A percentile compares a stretch with the other conserved stretches of the same genome.
phyloP scores from a whole-genome alignment of 1,139 yeast genomes.

The Sugiyamaella grinbergsii region DNA sequence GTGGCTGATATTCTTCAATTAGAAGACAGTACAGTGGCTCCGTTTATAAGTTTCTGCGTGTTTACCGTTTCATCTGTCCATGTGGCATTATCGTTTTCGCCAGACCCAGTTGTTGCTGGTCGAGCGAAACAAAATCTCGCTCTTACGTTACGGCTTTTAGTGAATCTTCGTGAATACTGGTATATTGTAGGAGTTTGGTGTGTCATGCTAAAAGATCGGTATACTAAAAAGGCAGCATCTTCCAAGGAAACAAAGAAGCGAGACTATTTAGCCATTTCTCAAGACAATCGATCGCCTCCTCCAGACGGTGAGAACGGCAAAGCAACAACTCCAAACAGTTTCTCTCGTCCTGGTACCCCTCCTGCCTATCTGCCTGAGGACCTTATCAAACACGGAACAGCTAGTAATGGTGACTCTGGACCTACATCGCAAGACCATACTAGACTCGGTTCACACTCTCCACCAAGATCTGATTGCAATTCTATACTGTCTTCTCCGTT shows the following conservation, averaged over 20 bases:
- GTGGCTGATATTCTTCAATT: slow-evolving; percentile 38
- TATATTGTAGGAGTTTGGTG: slow-evolving; percentile 45
- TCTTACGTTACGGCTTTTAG: slow-evolving; percentile 40
- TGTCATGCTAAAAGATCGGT: slow-evolving; percentile 41
- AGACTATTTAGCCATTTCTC: slow-evolving; percentile 4
- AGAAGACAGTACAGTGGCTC: slow-evolving; percentile 42
- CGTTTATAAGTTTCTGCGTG: slow-evolving; percentile 44
- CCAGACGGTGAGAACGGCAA: not conserved
- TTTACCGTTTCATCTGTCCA: slow-evolving; percentile 44
- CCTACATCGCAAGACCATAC: slow-evolving; percentile 2
- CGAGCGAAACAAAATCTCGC: slow-evolving; percentile 42
- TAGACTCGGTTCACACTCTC: slow-evolving; percentile 13
- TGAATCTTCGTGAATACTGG: slow-evolving; percentile 42
- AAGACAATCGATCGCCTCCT: not conserved
- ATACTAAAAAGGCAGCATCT: slow-evolving; percentile 21
- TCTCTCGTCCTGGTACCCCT: slow-evolving; percentile 35
- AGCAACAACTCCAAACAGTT: slow-evolving; percentile 16
- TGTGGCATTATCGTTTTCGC: slow-evolving; percentile 42
- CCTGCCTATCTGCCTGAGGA: slow-evolving; percentile 36
- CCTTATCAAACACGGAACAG: slow-evolving; percentile 24
- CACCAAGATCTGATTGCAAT: slow-evolving; percentile 2
- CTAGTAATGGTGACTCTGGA: slow-evolving; percentile 11
- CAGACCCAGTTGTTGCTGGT: slow-evolving; percentile 37
- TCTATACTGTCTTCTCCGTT: no score
- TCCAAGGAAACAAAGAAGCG: slow-evolving; percentile 8